Evolutionary conservation across 257 asterid species (phyloP), one percentile per base, ranked within the genome.

Genomic region (Solanum stenotomum): DNA sequence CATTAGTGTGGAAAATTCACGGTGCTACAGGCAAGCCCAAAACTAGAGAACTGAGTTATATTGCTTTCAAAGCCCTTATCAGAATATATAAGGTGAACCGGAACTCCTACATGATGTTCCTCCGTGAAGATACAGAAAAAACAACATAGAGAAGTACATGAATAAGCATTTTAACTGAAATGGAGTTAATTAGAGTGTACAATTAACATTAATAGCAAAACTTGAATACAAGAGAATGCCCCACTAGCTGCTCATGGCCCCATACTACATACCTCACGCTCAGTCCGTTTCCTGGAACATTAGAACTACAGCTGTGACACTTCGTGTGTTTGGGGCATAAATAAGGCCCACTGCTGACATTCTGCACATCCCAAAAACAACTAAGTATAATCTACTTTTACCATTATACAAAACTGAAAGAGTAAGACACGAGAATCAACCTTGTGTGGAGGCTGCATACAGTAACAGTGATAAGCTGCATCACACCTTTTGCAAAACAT

Each of bases 381-480:
- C 88, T 78, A 70, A 78, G 84, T 68, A n/a, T 87, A 85, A 42
- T 74, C 72, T 25, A 77, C 63, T 74, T 56, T 35, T 42, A 37
- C 75, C 74, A 75, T 56, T 76, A 56, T 76, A 38, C 40, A 49
- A 16, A 84, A 86, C 70, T 65, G 25, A 25, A 86, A 34, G 38
- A 46, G 84, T 38, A 72, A 34, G 38, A 52, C 44, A 78, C 56
- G 35, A 71, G 61, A 72, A 68, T 90, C 70, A 89, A 97, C 99
- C 99, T 96, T 97, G 91, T 97, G 99, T 29, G 99, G 98, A 90
- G 98, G 99, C 87, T 97, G 99, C 92, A 94, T 98, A 88, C 99
- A 97, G 91, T 96, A 97, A 89, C 99, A 97, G 89, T 97, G 99
- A 82, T 88, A 89, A 86, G 99, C 99, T 89, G 92, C 96, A 90